Evolutionary conservation across 352 stramenopile species (phyloP).

Genomic region (Globisporangium orthogonon): DNA sequence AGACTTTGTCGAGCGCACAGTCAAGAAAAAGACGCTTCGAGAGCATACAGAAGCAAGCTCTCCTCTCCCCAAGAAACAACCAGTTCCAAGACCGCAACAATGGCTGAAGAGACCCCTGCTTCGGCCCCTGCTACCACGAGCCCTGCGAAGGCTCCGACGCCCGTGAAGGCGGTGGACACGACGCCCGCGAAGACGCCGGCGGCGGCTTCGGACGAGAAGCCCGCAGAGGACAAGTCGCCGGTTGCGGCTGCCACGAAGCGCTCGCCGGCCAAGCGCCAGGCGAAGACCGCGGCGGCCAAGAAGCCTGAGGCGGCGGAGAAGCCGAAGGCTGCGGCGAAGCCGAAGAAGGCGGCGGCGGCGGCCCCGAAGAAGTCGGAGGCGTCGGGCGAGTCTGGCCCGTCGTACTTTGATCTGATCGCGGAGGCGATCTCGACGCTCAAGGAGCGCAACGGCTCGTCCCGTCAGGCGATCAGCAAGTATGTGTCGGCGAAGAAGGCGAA

Average conservation of each 20-base stretch:
- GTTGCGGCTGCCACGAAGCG: conserved; percentile 28
- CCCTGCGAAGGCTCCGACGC: conserved; percentile 28
- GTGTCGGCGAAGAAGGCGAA: conserved; percentile 84
- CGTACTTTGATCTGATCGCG: conserved; percentile 88
- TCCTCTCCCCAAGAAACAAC: not conserved
- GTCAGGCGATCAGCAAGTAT: conserved; percentile 88
- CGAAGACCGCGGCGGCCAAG: conserved; percentile 49
- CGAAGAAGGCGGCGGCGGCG: conserved; percentile 29
- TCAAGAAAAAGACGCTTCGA: conserved; percentile 19
- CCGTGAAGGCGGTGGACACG: conserved; percentile 13
- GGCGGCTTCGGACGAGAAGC: not conserved
- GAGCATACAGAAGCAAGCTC: conserved; percentile 9
- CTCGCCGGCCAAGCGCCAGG: conserved; percentile 44
- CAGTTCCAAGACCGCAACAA: conserved; percentile 1
- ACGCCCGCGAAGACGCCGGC: conserved; percentile 9
- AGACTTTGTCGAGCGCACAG: conserved; percentile 6
- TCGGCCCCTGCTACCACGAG: conserved; percentile 4
- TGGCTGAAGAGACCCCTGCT: conserved; percentile 13
- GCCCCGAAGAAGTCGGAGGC: conserved; percentile 1
- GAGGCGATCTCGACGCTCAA: conserved; percentile 89
- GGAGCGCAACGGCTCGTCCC: conserved; percentile 90
- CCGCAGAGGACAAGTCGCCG: conserved; percentile 13
- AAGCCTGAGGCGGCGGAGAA: conserved; percentile 35
- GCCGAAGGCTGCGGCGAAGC: conserved; percentile 16
- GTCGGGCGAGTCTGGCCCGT: conserved; percentile 36